Base-by-base conservation (phyloP, 2,329 filamentous ascomycete species). In the Decorospora gaudefroyi region DNA sequence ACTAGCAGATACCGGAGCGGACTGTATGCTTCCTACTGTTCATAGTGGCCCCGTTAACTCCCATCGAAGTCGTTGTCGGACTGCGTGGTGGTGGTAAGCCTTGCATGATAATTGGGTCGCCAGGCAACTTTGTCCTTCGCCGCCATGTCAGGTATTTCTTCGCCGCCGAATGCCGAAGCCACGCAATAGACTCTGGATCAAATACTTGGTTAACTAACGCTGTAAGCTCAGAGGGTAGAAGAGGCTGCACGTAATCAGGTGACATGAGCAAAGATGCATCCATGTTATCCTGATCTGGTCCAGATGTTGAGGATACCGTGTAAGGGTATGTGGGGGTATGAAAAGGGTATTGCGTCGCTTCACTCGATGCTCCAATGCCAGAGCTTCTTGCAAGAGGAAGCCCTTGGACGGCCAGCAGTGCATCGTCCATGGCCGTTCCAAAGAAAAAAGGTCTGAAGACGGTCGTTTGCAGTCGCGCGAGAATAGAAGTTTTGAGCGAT, bases 201-300 rank as follows among this genome's bases (percentile, higher is more conserved):
- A 97, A 91, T 0, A 96, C 74, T 12, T 82, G 81, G 6, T 83
- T 75, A n/a, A 95, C 80, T 1, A 97, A 76, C 6, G 74, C 69
- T 4, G 70, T 62, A 2, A 97, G 80, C 44, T 97, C 91, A 6
- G 90, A 93, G 0, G 81, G 72, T 3, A 88, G 72, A 4, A 96
- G 76, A 1, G 92, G 92, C 49, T 89, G 86, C 10, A 93, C 76
- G 64, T 96, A 97, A 60, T 93, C 88, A 1, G 91, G 86, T 42
- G 85, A 90, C 92, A 97, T 97, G 12, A 97, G 78, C 0, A 95
- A 76, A 61, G 90, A 96, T 12, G 91, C 92, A 67, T 97, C 92
- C 85, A 97, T 95, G 29, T 80, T 83, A 26, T 96, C 89, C 48
- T 83, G 74, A 59, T 96, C 90, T 15, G 81, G 80, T 1, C 80